Conservation (phyloP, 768 basidiomycete species). For the Cubamyces lactineus region DNA sequence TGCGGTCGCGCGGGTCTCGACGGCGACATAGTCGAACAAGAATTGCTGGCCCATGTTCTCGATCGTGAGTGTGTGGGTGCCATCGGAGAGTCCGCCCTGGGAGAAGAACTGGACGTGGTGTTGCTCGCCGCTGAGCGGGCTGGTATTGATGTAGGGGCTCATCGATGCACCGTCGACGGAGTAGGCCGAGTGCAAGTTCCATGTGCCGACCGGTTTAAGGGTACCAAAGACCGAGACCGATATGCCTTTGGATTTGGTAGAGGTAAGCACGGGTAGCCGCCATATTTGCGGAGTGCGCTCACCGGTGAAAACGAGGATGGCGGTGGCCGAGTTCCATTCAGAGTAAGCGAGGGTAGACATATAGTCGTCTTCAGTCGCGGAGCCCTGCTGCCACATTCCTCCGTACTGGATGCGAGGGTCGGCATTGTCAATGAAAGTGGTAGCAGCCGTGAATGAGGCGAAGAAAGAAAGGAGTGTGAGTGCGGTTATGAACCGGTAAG, state of each 20-base stretch:
- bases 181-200: conserved; percentile 7
- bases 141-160: neutral
- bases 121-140: neutral
- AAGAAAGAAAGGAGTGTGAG: conserved; percentile 1
- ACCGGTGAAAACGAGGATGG: conserved; percentile 1
- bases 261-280: neutral
- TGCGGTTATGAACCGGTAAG: neutral
- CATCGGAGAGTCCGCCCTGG: neutral
- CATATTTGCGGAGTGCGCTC: neutral
- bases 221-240: conserved; percentile 9
- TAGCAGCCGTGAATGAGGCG: neutral
- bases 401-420: conserved; percentile 1
- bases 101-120: conserved; percentile 4
- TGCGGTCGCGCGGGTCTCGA: neutral
- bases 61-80: neutral
- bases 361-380: neutral
- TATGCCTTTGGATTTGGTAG: neutral
- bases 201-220: conserved; percentile 1
- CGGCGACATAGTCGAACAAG: conserved; percentile 6
- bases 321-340: neutral
- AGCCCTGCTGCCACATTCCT: neutral
- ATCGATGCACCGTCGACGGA: neutral
- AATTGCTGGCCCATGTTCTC: conserved; percentile 12
- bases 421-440: neutral
- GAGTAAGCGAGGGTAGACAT: neutral